These are phyloP conservation scores for Hyaloperonospora arabidopsidis DNA, from an alignment of 352 stramenopile species.

Conservation along the genomic window DNA sequence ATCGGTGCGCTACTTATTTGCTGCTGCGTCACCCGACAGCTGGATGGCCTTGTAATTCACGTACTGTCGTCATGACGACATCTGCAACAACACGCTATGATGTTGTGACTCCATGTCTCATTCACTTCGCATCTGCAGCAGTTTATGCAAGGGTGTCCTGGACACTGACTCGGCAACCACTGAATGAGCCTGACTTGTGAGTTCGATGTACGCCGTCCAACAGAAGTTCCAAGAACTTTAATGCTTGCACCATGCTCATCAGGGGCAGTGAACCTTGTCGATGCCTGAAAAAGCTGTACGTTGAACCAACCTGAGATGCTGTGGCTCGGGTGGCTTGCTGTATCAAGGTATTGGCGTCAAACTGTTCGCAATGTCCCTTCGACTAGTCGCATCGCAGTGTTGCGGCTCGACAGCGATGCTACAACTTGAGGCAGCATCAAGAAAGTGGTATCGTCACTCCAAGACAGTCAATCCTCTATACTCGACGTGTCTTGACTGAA, in stretches of 20 bases:
- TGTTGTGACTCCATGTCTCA: too few relatives aligned
- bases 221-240: constrained; percentile 91
- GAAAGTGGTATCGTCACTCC: constrained; percentile 93
- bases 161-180: too few relatives aligned
- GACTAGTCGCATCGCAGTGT: constrained; percentile 95
- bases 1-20: too few relatives aligned
- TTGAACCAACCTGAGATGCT: constrained; percentile 59
- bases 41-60: too few relatives aligned
- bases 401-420: constrained; percentile 69
- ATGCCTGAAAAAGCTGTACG: constrained; percentile 50
- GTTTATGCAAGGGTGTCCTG: too few relatives aligned
- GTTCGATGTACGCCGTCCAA: too few relatives aligned
- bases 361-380: constrained; percentile 96
- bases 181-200: too few relatives aligned
- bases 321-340: constrained; percentile 83
- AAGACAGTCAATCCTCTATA: constrained; percentile 95
- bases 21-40: too few relatives aligned
- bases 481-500: constrained; percentile 60
- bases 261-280: constrained; percentile 96
- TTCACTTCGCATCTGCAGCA: too few relatives aligned
- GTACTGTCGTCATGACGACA: too few relatives aligned
- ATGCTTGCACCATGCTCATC: constrained; percentile 94
- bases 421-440: constrained; percentile 91
- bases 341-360: constrained; percentile 94
- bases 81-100: too few relatives aligned